Base-by-base conservation (phyloP, 2,329 filamentous ascomycete species). In the Sporothrix brunneoviolacea region DNA sequence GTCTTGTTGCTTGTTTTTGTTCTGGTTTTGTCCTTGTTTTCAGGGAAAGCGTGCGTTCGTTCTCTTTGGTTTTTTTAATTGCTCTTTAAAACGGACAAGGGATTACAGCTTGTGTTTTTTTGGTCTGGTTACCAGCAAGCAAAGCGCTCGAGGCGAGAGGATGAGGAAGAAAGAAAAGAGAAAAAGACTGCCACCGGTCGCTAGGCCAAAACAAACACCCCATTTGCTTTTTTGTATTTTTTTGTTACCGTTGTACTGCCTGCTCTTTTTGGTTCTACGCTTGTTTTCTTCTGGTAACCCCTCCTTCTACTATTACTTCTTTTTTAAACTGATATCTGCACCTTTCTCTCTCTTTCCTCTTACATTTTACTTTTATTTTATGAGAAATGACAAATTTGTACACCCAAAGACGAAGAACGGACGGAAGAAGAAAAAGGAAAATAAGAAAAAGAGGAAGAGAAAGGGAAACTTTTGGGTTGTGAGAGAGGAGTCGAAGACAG, bases 81-180 rank as follows among this genome's bases (percentile, higher is more conserved):
- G 18, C 19, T 4, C 8, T 8, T 24, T 41, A 28, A 28, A 28
- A 10, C 6, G 24, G 24, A 28, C 24, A 28, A 28, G 24, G 24
- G 24, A 10, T 10, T 6, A 28, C 6, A 10, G 24, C 6, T 10
- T 10, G 10, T 28, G 24, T 16, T 21, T 12, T 30, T 28, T 37
- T 54, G 52, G 52, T 51, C 52, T 45, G 52, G 52, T 22, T 46
- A 54, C 49, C 49, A 52, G 37, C 24, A 30, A n/a, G 9, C 5
- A 28, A 8, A 37, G n/a, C 8, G 19, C 13, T 21, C 16, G 36
- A 13, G n/a, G 18, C 19, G 35, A 49, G n/a, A 48, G 22, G 15
- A 10, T 4, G 27, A 16, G 27, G 15, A 43, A 42, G 27, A 16
- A 10, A 21, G 3, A 24, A 32, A 5, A 27, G n/a, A 32, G 10